Base-by-base conservation (phyloP, 306 rosid species). In the Rosa rugosa region DNA sequence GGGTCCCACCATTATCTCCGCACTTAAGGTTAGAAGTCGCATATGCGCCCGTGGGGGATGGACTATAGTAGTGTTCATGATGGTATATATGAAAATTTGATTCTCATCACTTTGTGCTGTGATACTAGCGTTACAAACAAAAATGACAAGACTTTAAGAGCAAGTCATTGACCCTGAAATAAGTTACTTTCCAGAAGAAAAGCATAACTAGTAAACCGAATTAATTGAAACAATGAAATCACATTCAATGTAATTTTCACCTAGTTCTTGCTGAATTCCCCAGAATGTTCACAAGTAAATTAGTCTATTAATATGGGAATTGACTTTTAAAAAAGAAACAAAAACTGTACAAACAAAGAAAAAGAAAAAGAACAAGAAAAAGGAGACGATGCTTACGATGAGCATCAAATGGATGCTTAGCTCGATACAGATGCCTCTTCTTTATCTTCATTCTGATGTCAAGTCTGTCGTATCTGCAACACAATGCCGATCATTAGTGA, bases 351-450 rank as follows among this genome's bases (percentile, higher is more conserved):
- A 27, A 71, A 31, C 4, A 31, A 31, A 31, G 36, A 44, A 31
- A 46, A 54, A 11, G 20, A 41, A 41, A 27, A 27, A 27, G 31
- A 44, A 31, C 42, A 54, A 11, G 25, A 41, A 41, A 38, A 45
- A 44, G 47, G 31, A 60, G 80, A 47, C 69, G 51, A 81, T 45
- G 50, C 92, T 90, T 86, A 94, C 97, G 84, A 77, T 84, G 67
- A 82, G 82, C 79, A 77, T 51, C 50, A 80, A 91, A 86, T 20
- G 94, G 88, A 87, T 87, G 87, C 77, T 79, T 86, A 25, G 84
- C 78, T 63, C 81, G 88, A 78, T 87, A 77, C 65, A 89, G 82
- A 63, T 80, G 82, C 78, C 85, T 89, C 76, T 85, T 91, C 62
- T 75, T 69, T 85, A 82, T 80, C 72, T 83, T 85, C 85, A 73